A percentile compares a stretch with the other conserved stretches of the same genome.
Conservation (phyloP, 345 rosid genomes). For the Dipteronia dyeriana region DNA sequence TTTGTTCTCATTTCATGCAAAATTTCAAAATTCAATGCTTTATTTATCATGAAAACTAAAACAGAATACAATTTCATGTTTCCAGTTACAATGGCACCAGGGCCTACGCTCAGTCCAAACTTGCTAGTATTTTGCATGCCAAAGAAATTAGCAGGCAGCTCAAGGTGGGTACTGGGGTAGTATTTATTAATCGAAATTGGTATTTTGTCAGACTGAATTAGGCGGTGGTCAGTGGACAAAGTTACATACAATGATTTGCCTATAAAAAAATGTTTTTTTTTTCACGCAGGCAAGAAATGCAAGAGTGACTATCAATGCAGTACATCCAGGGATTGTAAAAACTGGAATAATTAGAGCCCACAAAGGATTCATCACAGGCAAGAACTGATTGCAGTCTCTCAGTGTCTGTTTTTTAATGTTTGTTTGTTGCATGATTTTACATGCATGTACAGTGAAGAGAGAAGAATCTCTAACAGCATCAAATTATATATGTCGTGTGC, state of each 20-base stretch:
- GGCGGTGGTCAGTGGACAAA: too few relatives aligned
- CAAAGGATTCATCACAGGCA: constrained; percentile 79
- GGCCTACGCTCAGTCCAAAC: constrained; percentile 90
- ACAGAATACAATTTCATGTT: not conserved
- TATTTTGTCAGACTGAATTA: too few relatives aligned
- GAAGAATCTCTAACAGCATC: not conserved
- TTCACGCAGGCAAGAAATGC: constrained; percentile 70
- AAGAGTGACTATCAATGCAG: constrained; percentile 79
- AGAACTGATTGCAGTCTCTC: not conserved
- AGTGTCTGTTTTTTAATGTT: not conserved
- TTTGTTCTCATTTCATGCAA: not conserved
- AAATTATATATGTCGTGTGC: constrained; percentile 29
- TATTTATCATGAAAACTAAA: not conserved
- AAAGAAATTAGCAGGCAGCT: constrained; percentile 75
- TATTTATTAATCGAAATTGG: not conserved
- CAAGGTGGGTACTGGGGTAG: constrained; percentile 43
- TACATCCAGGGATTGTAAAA: constrained; percentile 94
- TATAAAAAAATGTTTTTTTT: not conserved
- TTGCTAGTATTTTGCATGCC: constrained; percentile 82
- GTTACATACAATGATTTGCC: not conserved
- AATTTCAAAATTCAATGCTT: not conserved
- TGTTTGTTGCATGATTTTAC: too few relatives aligned
- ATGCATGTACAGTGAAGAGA: too few relatives aligned
- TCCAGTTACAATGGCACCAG: constrained; percentile 77
- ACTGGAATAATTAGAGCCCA: constrained; percentile 92